Conservation (phyloP, 345 rosid species). For the Rhodamnia argentea region DNA sequence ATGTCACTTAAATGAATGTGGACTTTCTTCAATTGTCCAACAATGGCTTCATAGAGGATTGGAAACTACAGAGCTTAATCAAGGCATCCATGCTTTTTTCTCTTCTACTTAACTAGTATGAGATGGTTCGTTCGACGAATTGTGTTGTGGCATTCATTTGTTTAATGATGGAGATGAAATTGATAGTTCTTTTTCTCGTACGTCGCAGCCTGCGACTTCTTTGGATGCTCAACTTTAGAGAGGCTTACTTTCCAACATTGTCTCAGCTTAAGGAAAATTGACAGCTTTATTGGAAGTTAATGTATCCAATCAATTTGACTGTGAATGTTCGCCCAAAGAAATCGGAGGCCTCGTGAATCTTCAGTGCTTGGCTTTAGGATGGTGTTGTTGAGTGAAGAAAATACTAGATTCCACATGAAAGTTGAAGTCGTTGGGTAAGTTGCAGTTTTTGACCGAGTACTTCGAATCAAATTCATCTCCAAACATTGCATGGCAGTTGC, state of each 20-base stretch:
- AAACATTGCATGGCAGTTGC: background rate
- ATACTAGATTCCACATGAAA: background rate
- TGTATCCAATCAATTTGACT: too few species aligned
- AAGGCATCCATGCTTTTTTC: background rate
- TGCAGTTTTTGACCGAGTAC: background rate
- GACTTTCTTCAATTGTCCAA: background rate
- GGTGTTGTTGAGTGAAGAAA: background rate
- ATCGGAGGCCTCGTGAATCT: background rate
- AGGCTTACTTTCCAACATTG: background rate
- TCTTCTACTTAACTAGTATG: background rate
- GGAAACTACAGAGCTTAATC: background rate
- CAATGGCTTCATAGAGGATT: background rate
- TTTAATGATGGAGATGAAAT: background rate
- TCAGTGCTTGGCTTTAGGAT: background rate
- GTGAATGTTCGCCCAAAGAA: background rate
- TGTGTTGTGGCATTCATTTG: rapidly evolving
- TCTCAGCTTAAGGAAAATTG: background rate
- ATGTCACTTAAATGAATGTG: background rate
- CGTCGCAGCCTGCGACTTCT: rapidly evolving
- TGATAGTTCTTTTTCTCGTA: background rate
- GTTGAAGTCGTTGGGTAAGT: background rate
- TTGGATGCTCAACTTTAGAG: background rate
- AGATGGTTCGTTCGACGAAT: background rate
- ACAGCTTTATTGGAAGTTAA: background rate
- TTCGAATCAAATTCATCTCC: background rate